Evolutionary conservation across 2,329 filamentous ascomycete genomes (phyloP), one percentile per base, ranked within the genome.

Genomic region (Coleophoma crateriformis): DNA sequence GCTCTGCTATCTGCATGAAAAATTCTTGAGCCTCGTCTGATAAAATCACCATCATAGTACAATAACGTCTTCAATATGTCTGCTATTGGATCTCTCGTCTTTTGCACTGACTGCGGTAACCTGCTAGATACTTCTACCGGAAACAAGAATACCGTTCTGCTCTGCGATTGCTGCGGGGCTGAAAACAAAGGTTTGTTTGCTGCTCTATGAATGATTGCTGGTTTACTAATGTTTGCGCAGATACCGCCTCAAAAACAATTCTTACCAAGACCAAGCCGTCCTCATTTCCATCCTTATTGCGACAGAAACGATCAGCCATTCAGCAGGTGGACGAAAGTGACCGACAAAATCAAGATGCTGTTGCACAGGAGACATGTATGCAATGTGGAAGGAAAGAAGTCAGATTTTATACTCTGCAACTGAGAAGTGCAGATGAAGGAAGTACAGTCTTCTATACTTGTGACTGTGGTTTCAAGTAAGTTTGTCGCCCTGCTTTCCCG

Each of bases 361-460:
- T 77, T 22, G 87, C 79, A 58, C 72, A 79, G 52, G 77, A 86
- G 66, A 82, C 78, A 41, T 97, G 94, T 66, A 80, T 85, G 42
- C 84, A 90, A 62, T 97, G 94, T 67, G 89, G 86, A 14, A 76
- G 83, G 47, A 84, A 83, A 47, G 85, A 95, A 65, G 90, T 97
- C 68, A 87, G 84, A 60, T 97, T 85, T 67, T 87, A 89, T 45
- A 87, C 87, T 3, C 82, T 90, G 53, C 94, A 99, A 67, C 73
- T 96, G 61, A 85, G 92, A 60, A 85, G 90, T 74, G 94, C 92
- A 48, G 94, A 99, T 67, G 92, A 97, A 81, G 94, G 94, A 53
- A 89, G 86, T 57, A 96, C 92, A 1, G 82, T 96, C 48, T 95
- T 96, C 64, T 96, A 90, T 71, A 85, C 78, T 52, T 96, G 91